Percentiles rank a stretch among this genome's conserved stretches.
Evolutionary conservation across 2,329 filamentous ascomycete species (phyloP).

Genomic region (Xylariaceae sp.): DNA sequence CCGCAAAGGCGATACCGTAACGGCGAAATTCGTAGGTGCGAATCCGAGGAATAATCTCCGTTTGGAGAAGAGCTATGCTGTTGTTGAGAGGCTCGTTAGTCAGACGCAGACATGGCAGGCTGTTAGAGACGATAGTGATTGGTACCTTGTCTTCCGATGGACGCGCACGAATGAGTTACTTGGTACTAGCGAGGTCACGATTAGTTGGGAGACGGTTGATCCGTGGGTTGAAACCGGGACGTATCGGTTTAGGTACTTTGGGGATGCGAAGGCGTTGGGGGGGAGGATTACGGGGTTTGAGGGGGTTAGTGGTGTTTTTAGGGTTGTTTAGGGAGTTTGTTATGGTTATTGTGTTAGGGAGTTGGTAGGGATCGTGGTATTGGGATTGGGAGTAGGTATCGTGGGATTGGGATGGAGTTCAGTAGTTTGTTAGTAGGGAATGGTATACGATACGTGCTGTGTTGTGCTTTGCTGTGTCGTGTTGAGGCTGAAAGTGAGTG

Average conservation of each 20-base stretch:
- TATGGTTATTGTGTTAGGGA: no score
- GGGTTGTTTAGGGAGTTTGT: slow-evolving; percentile 16
- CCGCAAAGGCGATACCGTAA: slow-evolving; percentile 52
- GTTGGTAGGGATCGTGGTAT: background rate
- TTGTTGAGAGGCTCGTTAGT: slow-evolving; percentile 58
- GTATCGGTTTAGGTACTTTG: slow-evolving; percentile 76
- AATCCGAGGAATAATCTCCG: slow-evolving; percentile 84
- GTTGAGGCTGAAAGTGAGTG: no score
- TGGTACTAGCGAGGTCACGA: slow-evolving; percentile 68
- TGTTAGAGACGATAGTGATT: slow-evolving; percentile 73
- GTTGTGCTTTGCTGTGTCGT: no score
- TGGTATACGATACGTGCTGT: no score
- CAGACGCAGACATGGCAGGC: slow-evolving; percentile 48
- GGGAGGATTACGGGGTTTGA: slow-evolving; percentile 64
- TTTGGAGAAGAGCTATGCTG: slow-evolving; percentile 70
- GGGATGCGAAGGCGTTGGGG: slow-evolving; percentile 64
- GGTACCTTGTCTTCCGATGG: slow-evolving; percentile 78
- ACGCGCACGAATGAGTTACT: slow-evolving; percentile 62
- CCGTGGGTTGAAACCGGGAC: slow-evolving; percentile 49
- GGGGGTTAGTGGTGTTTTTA: slow-evolving; percentile 55
- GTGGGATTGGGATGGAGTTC: background rate
- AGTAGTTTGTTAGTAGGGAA: background rate
- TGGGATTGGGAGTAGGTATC: background rate
- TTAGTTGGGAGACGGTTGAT: slow-evolving; percentile 71
- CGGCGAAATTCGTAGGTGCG: slow-evolving; percentile 70